A percentile compares a stretch with the other conserved stretches of the same genome.
Evolutionary conservation across 805 yeast species (phyloP).

Genomic region (Yarrowia deformans): DNA sequence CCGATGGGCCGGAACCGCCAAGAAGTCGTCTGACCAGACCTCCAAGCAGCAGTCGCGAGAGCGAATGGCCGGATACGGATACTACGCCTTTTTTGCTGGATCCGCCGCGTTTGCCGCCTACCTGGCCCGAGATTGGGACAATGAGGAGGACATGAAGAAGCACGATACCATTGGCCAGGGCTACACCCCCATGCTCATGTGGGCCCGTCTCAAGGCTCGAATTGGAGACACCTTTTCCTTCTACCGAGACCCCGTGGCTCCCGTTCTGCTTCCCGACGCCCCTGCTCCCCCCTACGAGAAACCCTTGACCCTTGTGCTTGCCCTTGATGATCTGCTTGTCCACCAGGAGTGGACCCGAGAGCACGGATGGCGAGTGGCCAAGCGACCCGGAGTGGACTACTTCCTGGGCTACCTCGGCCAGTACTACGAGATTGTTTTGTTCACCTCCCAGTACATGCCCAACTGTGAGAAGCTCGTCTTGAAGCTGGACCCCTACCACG

Average conservation of each 20-base stretch:
- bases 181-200: conserved; percentile 67
- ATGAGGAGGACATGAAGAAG: conserved; percentile 69
- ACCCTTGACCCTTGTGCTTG: conserved; percentile 87
- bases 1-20: conserved; percentile 61
- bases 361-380: conserved; percentile 97
- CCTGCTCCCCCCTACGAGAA: conserved; percentile 90
- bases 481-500: conserved; percentile 92
- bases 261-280: conserved; percentile 91
- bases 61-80: conserved; percentile 75
- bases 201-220: conserved; percentile 74
- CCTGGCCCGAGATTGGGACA: conserved; percentile 86
- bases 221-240: conserved; percentile 75
- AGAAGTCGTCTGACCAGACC: conserved; percentile 50
- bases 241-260: conserved; percentile 93
- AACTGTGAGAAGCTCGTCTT: conserved; percentile 83
- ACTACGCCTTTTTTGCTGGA: conserved; percentile 60
- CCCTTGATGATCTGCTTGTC: conserved; percentile 86
- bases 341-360: conserved; percentile 92
- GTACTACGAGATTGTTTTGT: conserved; percentile 93
- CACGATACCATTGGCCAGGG: conserved; percentile 68
- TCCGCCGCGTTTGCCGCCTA: conserved; percentile 64
- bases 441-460: conserved; percentile 84
- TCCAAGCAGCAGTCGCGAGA: conserved; percentile 68
- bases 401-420: conserved; percentile 93
- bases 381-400: conserved; percentile 98